Percentiles rank a stretch among this genome's conserved stretches.
Conservation (phyloP, 352 stramenopile species). For the Phytophthora megakarya region DNA sequence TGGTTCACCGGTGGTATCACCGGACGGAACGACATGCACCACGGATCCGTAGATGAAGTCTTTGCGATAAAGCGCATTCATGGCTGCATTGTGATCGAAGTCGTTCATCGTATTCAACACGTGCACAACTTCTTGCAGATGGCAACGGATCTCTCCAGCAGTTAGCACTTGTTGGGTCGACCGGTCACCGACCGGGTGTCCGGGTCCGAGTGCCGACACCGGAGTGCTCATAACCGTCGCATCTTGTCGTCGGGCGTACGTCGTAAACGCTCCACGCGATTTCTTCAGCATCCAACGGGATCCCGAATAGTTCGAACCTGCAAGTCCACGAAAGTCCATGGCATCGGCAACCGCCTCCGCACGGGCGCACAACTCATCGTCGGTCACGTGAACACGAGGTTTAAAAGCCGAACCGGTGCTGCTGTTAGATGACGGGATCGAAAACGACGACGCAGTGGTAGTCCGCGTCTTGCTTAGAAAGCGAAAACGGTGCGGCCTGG, state of each 20-base stretch:
- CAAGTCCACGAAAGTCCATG: conserved; percentile 35
- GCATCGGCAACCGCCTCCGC: conserved; percentile 20
- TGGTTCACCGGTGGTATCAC: not conserved
- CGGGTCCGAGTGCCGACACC: not conserved
- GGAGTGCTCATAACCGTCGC: not conserved
- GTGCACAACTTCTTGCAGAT: conserved; percentile 35
- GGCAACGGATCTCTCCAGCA: conserved; percentile 32
- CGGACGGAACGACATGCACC: conserved; percentile 30
- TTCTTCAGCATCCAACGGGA: conserved; percentile 31
- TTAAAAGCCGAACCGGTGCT: conserved; percentile 6
- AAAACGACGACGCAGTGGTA: conserved; percentile 14
- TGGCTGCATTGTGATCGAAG: conserved; percentile 36
- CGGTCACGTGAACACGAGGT: conserved; percentile 37
- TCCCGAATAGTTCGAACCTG: conserved; percentile 11
- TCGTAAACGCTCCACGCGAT: conserved; percentile 27
- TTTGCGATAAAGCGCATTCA: conserved; percentile 34
- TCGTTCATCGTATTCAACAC: conserved; percentile 30
- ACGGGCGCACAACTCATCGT: conserved; percentile 34
- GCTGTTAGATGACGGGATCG: conserved; percentile 14
- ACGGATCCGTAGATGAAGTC: conserved; percentile 46
- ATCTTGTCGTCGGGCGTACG: conserved; percentile 20
- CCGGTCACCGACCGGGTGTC: not conserved
- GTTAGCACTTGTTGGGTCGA: conserved; percentile 28
- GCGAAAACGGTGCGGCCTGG: conserved; percentile 10
- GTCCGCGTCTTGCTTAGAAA: conserved; percentile 25